phyloP scores from a whole-genome alignment of 306 rosid genomes.

The Hippophae rhamnoides region DNA sequence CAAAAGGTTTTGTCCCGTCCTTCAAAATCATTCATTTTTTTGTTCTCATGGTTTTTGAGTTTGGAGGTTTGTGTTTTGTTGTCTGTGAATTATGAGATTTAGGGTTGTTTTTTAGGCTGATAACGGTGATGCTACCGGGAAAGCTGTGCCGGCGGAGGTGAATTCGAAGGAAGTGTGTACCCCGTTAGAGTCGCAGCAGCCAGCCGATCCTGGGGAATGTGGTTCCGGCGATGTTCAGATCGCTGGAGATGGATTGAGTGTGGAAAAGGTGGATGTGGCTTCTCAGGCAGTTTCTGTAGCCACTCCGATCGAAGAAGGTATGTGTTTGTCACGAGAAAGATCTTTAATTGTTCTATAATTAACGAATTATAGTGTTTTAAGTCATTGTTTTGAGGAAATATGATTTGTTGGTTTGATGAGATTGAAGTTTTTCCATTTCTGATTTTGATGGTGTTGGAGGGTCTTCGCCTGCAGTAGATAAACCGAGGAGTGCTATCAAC shows the following conservation, averaged over 20 bases:
- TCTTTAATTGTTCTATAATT: not conserved
- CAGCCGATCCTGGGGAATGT: slow-evolving; percentile 78
- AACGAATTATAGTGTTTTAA: not conserved
- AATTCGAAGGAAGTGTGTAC: slow-evolving; percentile 60
- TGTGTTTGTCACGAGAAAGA: slow-evolving; percentile 14
- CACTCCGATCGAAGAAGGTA: slow-evolving; percentile 73
- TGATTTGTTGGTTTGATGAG: slow-evolving; percentile 14
- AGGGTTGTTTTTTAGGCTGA: slow-evolving; percentile 41
- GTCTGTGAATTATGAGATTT: slow-evolving; percentile 23
- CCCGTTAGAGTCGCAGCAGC: slow-evolving; percentile 20
- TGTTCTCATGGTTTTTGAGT: slow-evolving; percentile 2
- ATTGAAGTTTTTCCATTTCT: slow-evolving; percentile 12
- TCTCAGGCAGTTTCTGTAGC: slow-evolving; percentile 44
- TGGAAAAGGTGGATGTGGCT: slow-evolving; percentile 44
- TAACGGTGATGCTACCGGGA: slow-evolving; percentile 59
- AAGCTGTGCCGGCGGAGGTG: slow-evolving; percentile 48
- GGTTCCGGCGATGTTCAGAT: slow-evolving; percentile 44
- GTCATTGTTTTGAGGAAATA: slow-evolving; percentile 2
- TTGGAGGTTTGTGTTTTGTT: slow-evolving; percentile 16
- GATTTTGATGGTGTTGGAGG: slow-evolving; percentile 27
- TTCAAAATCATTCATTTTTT: not conserved
- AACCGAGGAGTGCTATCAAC: slow-evolving; percentile 39
- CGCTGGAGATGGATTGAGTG: slow-evolving; percentile 42
- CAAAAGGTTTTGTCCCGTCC: slow-evolving; percentile 38
- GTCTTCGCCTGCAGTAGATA: slow-evolving; percentile 57